phyloP scores from a whole-genome alignment of 192 early-diverging fungal species.

The Linnemannia schmuckeri region DNA sequence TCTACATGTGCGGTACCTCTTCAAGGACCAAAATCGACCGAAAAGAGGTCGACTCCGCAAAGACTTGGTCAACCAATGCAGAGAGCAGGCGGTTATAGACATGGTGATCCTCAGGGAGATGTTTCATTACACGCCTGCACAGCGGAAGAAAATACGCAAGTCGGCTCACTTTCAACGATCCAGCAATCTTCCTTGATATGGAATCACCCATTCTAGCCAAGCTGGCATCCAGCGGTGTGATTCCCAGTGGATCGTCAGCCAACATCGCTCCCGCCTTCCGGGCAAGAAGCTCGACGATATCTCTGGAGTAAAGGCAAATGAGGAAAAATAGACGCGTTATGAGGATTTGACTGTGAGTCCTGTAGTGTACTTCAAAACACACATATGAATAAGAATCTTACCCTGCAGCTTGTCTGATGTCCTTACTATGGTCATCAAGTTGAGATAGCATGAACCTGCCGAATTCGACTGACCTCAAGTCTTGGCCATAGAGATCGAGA shows the following conservation, averaged over 20 bases:
- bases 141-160: slow-evolving; percentile 12
- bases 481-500: neutral
- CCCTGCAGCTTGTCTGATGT: slow-evolving; percentile 21
- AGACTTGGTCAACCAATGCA: slow-evolving; percentile 32
- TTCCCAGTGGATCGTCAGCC: slow-evolving; percentile 15
- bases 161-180: neutral
- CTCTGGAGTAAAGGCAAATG: slow-evolving; percentile 1
- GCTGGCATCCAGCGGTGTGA: slow-evolving; percentile 14
- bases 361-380: neutral
- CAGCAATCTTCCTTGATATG: slow-evolving; percentile 17
- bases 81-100: slow-evolving; percentile 18
- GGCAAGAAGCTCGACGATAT: slow-evolving; percentile 18
- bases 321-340: neutral
- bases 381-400: neutral
- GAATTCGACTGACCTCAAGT: slow-evolving; percentile 23
- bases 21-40: slow-evolving; percentile 10
- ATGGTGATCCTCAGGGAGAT: slow-evolving; percentile 41
- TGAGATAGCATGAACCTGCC: slow-evolving; percentile 23
- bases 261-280: slow-evolving; percentile 7
- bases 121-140: slow-evolving; percentile 19
- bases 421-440: slow-evolving; percentile 5
- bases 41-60: neutral
- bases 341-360: too few species aligned
- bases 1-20: slow-evolving; percentile 6
- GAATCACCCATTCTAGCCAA: slow-evolving; percentile 13